phyloP scores from a whole-genome alignment of 2,329 filamentous ascomycete species.

The Fonsecaea nubica region DNA sequence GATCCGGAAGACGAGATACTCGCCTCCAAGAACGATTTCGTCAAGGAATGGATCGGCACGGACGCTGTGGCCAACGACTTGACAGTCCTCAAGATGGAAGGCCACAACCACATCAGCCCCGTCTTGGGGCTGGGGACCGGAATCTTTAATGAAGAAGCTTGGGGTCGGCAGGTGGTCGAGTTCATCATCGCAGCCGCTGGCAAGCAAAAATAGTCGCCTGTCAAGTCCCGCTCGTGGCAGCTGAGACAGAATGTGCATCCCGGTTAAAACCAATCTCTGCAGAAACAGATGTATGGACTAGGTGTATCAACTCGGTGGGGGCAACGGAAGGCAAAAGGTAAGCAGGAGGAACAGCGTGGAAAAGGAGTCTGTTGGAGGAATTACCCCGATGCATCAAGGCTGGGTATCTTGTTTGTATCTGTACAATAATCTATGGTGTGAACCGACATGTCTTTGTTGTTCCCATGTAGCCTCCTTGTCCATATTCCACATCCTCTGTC shows the following conservation, averaged over 20 bases:
- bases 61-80: constrained; percentile 21
- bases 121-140: constrained; percentile 20
- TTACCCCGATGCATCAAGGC: background rate
- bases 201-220: background rate
- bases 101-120: constrained; percentile 30
- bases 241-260: too few species aligned
- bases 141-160: constrained; percentile 15
- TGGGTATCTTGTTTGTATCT: constrained; percentile 13
- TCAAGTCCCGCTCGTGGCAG: too few species aligned
- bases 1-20: constrained; percentile 35
- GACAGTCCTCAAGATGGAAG: constrained; percentile 9
- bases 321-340: too few species aligned
- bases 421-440: background rate
- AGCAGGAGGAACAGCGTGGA: background rate
- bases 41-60: constrained; percentile 22
- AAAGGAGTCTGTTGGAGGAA: background rate
- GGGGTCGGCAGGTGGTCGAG: constrained; percentile 22
- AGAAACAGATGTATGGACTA: too few species aligned
- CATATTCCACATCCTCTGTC: background rate
- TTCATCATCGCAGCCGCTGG: constrained; percentile 15
- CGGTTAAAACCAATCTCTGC: too few species aligned
- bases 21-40: constrained; percentile 27
- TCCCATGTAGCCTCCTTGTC: background rate
- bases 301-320: too few species aligned
- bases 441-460: constrained; percentile 5